Base-by-base conservation (phyloP, 805 yeast species). In the Komagataella kurtzmanii region DNA sequence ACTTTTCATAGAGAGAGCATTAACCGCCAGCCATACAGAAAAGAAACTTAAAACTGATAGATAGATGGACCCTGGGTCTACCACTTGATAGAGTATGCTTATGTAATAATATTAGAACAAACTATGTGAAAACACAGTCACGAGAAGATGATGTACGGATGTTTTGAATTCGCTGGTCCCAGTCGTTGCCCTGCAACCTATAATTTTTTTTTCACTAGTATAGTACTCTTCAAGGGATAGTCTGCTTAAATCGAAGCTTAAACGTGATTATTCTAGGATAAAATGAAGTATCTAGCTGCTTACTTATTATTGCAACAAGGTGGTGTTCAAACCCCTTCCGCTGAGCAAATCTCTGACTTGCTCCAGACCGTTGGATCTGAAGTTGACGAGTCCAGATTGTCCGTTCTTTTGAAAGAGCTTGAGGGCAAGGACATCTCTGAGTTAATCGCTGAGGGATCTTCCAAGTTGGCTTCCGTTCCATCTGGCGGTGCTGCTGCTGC, bases 261-360 rank as follows among this genome's bases (percentile, higher is more conserved):
- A 81, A 80, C 73, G 80, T 80, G 87, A 81, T 82, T 82, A 82
- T 81, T 81, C 84, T 79, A 71, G 59, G 43, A 23, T 52, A 58
- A 54, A 60, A 67, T 89, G 97, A 93, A 89, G 87, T 91, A 91
- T 84, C 85, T 93, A 79, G 99, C 99, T 78, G 98, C 99, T 76
- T 93, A 93, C 82, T 85, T 93, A 76, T 85, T 91, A 78, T 83
- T 93, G 76, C 89, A 85, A 79, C 89, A 93, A 74, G 96, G 96
- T 76, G 99, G 98, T 73, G 83, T 82, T 80, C 73, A 89, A 71
- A 69, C 93, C 67, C 98, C 99, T 73, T 73, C 90, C 59, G 86
- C 85, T 63, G 75, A 83, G 60, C 88, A 84, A 74, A 77, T 85
- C 74, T 72, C 84, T 70, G 59, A 81, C 58, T 79, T 85, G 61